Evolutionary conservation across 83 land plant species (phyloP).

Genomic region (Picea abies): DNA sequence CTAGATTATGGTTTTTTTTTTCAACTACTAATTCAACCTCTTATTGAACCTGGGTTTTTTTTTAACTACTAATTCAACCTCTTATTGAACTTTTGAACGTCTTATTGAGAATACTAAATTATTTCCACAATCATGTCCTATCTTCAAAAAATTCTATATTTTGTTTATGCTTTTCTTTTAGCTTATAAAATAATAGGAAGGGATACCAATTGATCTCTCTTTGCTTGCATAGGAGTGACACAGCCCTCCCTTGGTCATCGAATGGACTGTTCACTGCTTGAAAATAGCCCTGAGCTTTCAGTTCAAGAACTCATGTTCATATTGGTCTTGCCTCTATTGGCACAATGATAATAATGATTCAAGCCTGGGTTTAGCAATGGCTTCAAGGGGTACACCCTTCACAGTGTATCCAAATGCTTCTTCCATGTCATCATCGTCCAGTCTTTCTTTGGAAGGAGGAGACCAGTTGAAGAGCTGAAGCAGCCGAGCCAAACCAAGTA

Average conservation of each 20-base stretch:
- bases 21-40: neutral
- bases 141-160: neutral
- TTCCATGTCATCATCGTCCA: slow-evolving; percentile 21
- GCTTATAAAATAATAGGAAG: neutral
- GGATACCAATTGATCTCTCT: neutral
- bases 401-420: slow-evolving; percentile 14
- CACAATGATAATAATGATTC: neutral
- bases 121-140: neutral
- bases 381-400: slow-evolving; percentile 9
- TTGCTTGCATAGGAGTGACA: neutral
- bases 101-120: neutral
- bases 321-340: neutral
- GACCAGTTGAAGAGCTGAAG: slow-evolving; percentile 31
- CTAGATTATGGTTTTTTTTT: too few relatives aligned
- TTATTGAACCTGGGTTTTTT: neutral
- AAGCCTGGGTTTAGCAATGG: slow-evolving; percentile 7
- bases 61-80: neutral
- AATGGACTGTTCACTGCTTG: neutral
- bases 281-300: too few relatives aligned
- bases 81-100: neutral
- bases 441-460: slow-evolving; percentile 7
- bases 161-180: neutral
- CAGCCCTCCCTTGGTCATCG: neutral
- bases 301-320: neutral
- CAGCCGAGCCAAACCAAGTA: slow-evolving; percentile 24